Conservation (phyloP, 2,329 filamentous ascomycete genomes). For the Zasmidium cellare region DNA sequence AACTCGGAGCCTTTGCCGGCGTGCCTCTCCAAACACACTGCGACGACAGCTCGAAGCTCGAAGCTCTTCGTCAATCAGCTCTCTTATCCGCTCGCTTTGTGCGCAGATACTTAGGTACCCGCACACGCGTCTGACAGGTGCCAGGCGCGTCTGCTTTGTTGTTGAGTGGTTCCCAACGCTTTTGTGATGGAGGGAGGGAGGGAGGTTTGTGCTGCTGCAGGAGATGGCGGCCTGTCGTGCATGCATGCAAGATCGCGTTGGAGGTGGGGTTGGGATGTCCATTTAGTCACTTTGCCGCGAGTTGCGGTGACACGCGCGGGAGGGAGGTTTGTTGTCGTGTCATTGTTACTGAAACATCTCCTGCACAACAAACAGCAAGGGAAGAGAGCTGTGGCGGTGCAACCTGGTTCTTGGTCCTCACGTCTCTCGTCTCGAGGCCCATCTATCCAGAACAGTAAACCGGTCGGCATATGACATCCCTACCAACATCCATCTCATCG, state of each 20-base stretch:
- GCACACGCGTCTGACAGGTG: neutral
- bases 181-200: neutral
- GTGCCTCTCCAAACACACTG: neutral
- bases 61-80: too few species aligned
- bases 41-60: neutral
- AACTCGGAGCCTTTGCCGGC: neutral
- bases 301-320: neutral
- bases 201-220: neutral
- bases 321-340: neutral
- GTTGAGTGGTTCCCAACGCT: neutral
- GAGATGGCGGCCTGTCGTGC: neutral
- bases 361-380: neutral
- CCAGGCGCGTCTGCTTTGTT: neutral
- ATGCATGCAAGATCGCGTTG: neutral
- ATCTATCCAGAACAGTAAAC: neutral
- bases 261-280: too few species aligned
- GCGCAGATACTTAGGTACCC: neutral
- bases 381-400: constrained; percentile 1
- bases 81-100: neutral
- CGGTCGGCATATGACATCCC: neutral
- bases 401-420: neutral
- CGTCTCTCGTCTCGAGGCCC: constrained; percentile 3
- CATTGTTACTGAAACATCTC: neutral
- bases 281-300: neutral
- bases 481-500: neutral